Evolutionary conservation across 1,284 basidiomycete species (phyloP), one percentile per base, ranked within the genome.

Genomic region (Ganoderma lingzhi): DNA sequence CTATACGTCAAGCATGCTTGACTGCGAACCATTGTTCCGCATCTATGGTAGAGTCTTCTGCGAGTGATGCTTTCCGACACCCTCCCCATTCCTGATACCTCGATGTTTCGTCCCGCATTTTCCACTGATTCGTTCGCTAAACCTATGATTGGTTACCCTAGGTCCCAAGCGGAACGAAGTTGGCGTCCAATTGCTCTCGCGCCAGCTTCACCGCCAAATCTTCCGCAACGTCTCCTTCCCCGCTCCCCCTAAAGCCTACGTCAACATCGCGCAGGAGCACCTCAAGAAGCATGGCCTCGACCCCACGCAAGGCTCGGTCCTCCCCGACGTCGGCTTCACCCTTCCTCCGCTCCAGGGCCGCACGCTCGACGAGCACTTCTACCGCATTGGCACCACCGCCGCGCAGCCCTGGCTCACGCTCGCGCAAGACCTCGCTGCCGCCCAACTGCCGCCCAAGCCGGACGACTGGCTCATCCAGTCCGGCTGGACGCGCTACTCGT

Each of bases 401-500:
- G 88, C 95, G 2, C 87, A 96, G 76, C 97, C 97, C 0, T 98
- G 95, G 88, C 85, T 96, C 8, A 82, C 85, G 4, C 85, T 97
- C 69, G 91, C 96, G 1, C 86, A 90, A 63, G 79, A 84, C 5
- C 90, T 97, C 71, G 86, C 90, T 0, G 75, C 80, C 0, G 76
- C 82, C 37, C 69, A 84, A 10, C 79, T 96, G 0, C 92, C 93
- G 2, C 88, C 90, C 0, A 86, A 86, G 71, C 92, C 90, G 0
- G 88, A 93, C 14, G 78, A 87, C 44, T 99, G 96, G 92, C 87
- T 91, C 39, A 82, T 91, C 30, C 86, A 88, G 72, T 88, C 94
- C 0, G 97, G 98, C 8, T 99, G 98, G 97, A 96, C 94, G 1
- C 92, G 93, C 75, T 99, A 99, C 79, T 77, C 90, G 77, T 83